Conservation (phyloP, 2,329 filamentous ascomycete genomes). For the Clonostachys byssicola region DNA sequence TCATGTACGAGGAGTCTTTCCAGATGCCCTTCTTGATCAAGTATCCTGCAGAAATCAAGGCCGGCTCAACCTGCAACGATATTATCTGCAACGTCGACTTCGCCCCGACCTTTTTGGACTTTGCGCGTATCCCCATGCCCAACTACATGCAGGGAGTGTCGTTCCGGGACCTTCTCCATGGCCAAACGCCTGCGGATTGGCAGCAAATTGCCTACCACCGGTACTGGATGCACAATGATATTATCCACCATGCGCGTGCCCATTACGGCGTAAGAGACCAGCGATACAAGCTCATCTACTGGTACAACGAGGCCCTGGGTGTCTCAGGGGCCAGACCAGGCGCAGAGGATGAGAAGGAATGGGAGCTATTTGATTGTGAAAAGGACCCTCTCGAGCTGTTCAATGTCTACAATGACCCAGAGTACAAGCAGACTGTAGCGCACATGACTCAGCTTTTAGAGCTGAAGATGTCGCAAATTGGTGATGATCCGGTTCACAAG, state of each 20-base stretch:
- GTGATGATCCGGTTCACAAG: slow-evolving; percentile 33
- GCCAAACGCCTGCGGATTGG: slow-evolving; percentile 34
- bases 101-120: slow-evolving; percentile 42
- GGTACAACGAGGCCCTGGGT: slow-evolving; percentile 46
- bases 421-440: slow-evolving; percentile 27
- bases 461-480: slow-evolving; percentile 46
- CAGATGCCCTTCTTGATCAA: slow-evolving; percentile 50
- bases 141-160: slow-evolving; percentile 48
- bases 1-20: slow-evolving; percentile 54
- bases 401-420: slow-evolving; percentile 32
- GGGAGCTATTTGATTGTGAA: slow-evolving; percentile 49
- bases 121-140: slow-evolving; percentile 31
- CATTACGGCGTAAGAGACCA: slow-evolving; percentile 48
- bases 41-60: slow-evolving; percentile 33
- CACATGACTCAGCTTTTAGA: slow-evolving; percentile 36
- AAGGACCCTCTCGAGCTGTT: slow-evolving; percentile 45
- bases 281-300: slow-evolving; percentile 52
- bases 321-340: slow-evolving; percentile 36
- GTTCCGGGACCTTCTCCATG: slow-evolving; percentile 30
- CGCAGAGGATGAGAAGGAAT: slow-evolving; percentile 37
- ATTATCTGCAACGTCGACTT: slow-evolving; percentile 54
- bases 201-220: slow-evolving; percentile 48
- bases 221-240: slow-evolving; percentile 52
- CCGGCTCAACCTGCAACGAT: slow-evolving; percentile 33
- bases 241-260: slow-evolving; percentile 42